Evolutionary conservation across 192 early-diverging fungal species (phyloP).

Genomic region (Mortierella claussenii): DNA sequence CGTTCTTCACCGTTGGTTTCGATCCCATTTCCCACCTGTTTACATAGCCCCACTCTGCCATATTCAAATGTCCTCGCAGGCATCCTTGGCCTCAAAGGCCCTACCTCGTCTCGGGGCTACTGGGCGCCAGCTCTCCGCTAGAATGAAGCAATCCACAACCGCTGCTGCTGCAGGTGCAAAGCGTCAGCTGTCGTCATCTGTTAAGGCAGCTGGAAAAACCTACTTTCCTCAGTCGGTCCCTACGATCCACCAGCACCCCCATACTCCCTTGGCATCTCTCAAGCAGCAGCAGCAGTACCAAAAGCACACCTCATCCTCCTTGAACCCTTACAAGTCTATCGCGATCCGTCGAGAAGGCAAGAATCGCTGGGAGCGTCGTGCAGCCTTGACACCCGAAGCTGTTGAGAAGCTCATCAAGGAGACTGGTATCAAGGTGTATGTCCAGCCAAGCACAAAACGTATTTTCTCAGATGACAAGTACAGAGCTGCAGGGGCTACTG

Average conservation of each 20-base stretch:
- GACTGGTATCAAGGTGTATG: constrained; percentile 82
- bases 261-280: neutral
- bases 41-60: no score
- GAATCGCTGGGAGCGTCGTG: constrained; percentile 96
- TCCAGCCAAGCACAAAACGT: constrained; percentile 94
- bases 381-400: constrained; percentile 88
- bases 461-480: constrained; percentile 91
- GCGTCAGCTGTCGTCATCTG: constrained; percentile 24
- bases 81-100: constrained; percentile 33
- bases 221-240: constrained; percentile 39
- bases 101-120: constrained; percentile 35
- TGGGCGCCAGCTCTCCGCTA: constrained; percentile 6
- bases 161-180: neutral
- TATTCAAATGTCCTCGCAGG: constrained; percentile 33
- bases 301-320: constrained; percentile 38
- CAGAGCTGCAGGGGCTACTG: constrained; percentile 81
- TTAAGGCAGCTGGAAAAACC: constrained; percentile 24
- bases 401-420: constrained; percentile 87
- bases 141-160: constrained; percentile 7
- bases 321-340: constrained; percentile 60
- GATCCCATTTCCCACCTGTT: no score
- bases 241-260: constrained; percentile 19
- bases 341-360: constrained; percentile 96
- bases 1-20: no score
- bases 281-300: constrained; percentile 43